phyloP scores from a whole-genome alignment of 257 asterid species.

The Penstemon barbatus region DNA sequence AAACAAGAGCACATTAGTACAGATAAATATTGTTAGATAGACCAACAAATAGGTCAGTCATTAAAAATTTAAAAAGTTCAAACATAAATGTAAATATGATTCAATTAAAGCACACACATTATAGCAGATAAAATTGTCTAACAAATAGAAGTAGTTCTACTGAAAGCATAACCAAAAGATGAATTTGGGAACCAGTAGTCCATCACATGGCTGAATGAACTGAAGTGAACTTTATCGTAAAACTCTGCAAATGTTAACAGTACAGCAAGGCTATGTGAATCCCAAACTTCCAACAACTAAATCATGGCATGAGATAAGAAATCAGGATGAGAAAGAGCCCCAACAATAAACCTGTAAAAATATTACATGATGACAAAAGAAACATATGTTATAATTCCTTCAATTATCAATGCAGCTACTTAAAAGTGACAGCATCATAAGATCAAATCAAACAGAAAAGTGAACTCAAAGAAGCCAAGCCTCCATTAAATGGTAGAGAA shows the following conservation, averaged over 20 bases:
- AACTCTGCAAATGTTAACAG: conserved; percentile 94
- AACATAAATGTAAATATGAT: conserved; percentile 31
- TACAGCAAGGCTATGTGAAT: conserved; percentile 97
- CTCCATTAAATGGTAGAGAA: conserved; percentile 33
- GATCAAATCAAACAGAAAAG: conserved; percentile 19
- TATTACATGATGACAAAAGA: conserved; percentile 47
- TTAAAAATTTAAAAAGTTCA: conserved; percentile 34
- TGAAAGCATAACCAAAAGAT: conserved; percentile 47
- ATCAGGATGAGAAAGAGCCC: conserved; percentile 86
- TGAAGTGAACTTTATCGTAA: conserved; percentile 30
- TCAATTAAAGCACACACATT: conserved; percentile 33
- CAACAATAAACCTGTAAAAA: conserved; percentile 86
- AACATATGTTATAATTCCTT: conserved; percentile 40
- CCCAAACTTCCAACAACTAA: conserved; percentile 96
- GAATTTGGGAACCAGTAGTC: conserved; percentile 33
- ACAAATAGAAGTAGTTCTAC: conserved; percentile 50
- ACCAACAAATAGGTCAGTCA: conserved; percentile 45
- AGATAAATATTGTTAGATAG: conserved; percentile 28
- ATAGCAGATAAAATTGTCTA: conserved; percentile 46
- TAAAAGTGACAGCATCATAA: conserved; percentile 22
- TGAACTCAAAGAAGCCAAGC: conserved; percentile 27
- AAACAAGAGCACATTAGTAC: conserved; percentile 34
- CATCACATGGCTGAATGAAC: conserved; percentile 41
- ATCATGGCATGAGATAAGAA: conserved; percentile 83
- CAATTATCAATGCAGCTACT: conserved; percentile 8